Evolutionary conservation across 345 rosid species (phyloP), one percentile per base, ranked within the genome.

Genomic region (Sonneratia caseolaris): DNA sequence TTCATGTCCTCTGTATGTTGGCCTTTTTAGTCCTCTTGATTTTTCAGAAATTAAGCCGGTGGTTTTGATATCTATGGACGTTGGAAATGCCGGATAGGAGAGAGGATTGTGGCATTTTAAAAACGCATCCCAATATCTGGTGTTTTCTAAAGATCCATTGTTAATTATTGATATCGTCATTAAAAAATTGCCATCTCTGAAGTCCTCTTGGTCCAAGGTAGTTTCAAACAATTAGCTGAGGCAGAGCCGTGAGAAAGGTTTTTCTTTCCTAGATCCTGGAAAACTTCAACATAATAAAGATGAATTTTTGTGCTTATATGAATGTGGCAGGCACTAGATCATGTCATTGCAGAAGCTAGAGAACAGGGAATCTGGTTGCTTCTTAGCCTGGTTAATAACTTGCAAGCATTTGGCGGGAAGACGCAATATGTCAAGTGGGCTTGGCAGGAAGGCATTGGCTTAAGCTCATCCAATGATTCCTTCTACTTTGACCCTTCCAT

Each of bases 381-480:
- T 76, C 93, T 94, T 65, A 82, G 95, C 81, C 81, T 94, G 73
- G 98, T 91, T 47, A 90, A 94, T 70, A 94, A 94, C 87, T 83
- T 94, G 70, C 85, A 85, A 79, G 86, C 93, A 27, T 94, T 86
- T 79, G 98, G 98, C 47, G 98, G 97, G 65, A 94, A 94, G 84
- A 90, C 91, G 49, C 97, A 91, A 77, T 91, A 94, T 73, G 97
- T 94, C 56, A 86, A 91, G 47, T 94, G 98, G 97, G 98, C 98
- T 42, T 91, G 98, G 98, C 81, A 91, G 82, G 98, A 94, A 82
- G 97, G 98, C 57, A 78, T 90, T 75, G 98, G 92, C 55, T 84
- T 90, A 82, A 91, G 95, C 83, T 86, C 97, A 4, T 90, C 93
- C 14, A 94, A 94, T 69, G 98, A 94, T 84, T 91, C 98, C 64